Evolutionary conservation across 257 asterid species (phyloP).

Genomic region (Solanum chmielewskii): DNA sequence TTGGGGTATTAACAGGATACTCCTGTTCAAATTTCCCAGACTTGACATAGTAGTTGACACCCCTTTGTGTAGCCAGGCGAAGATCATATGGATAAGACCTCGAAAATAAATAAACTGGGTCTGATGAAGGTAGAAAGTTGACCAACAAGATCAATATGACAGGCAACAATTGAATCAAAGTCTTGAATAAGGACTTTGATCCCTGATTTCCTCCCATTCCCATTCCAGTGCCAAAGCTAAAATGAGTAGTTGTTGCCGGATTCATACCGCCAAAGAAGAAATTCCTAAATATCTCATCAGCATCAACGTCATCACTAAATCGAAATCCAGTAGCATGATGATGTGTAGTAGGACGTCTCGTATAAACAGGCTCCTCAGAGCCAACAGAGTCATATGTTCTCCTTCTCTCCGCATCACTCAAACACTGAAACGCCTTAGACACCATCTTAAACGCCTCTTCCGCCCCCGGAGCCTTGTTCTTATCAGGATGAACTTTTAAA

Average conservation of each 20-base stretch:
- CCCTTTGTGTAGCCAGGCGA: slow-evolving; percentile 51
- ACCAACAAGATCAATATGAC: slow-evolving; percentile 62
- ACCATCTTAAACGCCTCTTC: slow-evolving; percentile 97
- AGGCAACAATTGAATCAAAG: slow-evolving; percentile 62
- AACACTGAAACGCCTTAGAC: slow-evolving; percentile 87
- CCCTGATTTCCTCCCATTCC: slow-evolving; percentile 71
- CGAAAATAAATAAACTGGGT: slow-evolving; percentile 61
- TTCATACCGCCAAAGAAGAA: slow-evolving; percentile 92
- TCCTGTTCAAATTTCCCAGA: slow-evolving; percentile 62
- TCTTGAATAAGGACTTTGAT: slow-evolving; percentile 37
- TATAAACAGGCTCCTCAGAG: slow-evolving; percentile 62
- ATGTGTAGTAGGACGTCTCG: slow-evolving; percentile 33
- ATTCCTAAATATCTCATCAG: slow-evolving; percentile 89
- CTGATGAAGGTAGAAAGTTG: slow-evolving; percentile 76
- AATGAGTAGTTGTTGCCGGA: slow-evolving; percentile 48
- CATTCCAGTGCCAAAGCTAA: slow-evolving; percentile 71
- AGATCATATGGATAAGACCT: slow-evolving; percentile 38
- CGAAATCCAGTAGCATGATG: slow-evolving; percentile 36
- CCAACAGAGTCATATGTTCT: slow-evolving; percentile 60
- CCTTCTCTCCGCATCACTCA: slow-evolving; percentile 71
- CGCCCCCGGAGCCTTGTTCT: slow-evolving; percentile 86
- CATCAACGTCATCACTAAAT: slow-evolving; percentile 56
- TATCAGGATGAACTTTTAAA: slow-evolving; percentile 93
- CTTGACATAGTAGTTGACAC: slow-evolving; percentile 70
- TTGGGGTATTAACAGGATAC: slow-evolving; percentile 49